Evolutionary conservation across 2,329 filamentous ascomycete species (phyloP).

Genomic region (Bimuria novae-zelandiae): DNA sequence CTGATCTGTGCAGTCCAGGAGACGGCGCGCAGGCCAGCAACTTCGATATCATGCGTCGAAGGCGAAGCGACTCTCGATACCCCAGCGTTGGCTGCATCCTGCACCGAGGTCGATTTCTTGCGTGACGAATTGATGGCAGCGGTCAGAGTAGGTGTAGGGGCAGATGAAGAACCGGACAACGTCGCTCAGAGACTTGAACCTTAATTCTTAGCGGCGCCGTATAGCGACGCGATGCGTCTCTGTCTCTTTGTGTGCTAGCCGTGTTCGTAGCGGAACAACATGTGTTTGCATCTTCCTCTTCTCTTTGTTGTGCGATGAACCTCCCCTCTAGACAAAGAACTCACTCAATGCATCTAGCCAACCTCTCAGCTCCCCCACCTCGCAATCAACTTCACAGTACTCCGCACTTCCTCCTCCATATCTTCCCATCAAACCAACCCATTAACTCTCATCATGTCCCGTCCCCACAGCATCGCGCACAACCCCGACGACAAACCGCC

Average conservation of each 20-base stretch:
- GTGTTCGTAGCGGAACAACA: not conserved
- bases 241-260: not conserved
- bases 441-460: too few species aligned
- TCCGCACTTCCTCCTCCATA: too few species aligned
- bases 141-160: not conserved
- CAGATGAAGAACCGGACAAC: not conserved
- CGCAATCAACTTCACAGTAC: too few species aligned
- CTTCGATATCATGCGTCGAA: slow-evolving; percentile 26
- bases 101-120: slow-evolving; percentile 7
- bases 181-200: too few species aligned
- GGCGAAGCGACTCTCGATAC: slow-evolving; percentile 31
- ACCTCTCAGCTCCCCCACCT: too few species aligned
- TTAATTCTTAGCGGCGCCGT: not conserved
- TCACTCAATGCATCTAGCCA: too few species aligned
- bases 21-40: slow-evolving; percentile 29
- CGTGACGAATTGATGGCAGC: slow-evolving; percentile 2
- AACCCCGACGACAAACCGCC: too few species aligned
- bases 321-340: too few species aligned
- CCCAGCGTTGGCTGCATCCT: slow-evolving; percentile 13
- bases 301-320: not conserved
- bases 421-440: too few species aligned
- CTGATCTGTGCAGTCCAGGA: slow-evolving; percentile 23
- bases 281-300: not conserved
- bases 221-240: not conserved
- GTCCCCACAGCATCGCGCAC: too few species aligned